Evolutionary conservation across 2,329 filamentous ascomycete genomes (phyloP).

Genomic region (Raffaelea arxii): DNA sequence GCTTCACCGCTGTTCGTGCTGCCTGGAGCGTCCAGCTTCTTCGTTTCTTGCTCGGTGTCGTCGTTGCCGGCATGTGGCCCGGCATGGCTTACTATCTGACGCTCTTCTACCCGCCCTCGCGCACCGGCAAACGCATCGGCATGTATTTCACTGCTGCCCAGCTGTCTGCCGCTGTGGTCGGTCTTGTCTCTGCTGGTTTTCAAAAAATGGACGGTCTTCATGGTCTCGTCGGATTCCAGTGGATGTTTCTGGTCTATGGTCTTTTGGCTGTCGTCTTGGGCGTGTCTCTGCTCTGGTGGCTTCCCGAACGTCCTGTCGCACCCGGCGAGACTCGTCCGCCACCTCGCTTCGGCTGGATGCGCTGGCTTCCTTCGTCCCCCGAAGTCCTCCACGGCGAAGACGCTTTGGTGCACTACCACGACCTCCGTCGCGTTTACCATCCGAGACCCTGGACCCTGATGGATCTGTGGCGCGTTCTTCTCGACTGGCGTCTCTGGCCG

Average conservation of each 20-base stretch:
- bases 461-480: constrained; percentile 60
- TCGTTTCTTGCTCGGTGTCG: constrained; percentile 72
- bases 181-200: constrained; percentile 82
- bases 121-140: constrained; percentile 80
- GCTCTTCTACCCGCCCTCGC: constrained; percentile 79
- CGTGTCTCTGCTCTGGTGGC: constrained; percentile 73
- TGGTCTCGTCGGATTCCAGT: constrained; percentile 73
- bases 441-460: constrained; percentile 60
- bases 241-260: constrained; percentile 90
- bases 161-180: constrained; percentile 80
- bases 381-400: constrained; percentile 71
- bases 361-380: constrained; percentile 57
- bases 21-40: constrained; percentile 87
- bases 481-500: constrained; percentile 86
- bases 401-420: constrained; percentile 71
- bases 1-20: constrained; percentile 70
- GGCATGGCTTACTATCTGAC: constrained; percentile 92
- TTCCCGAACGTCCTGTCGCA: constrained; percentile 70
- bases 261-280: constrained; percentile 65
- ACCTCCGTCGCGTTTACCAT: constrained; percentile 73
- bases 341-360: constrained; percentile 39
- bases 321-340: constrained; percentile 53
- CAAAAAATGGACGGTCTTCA: constrained; percentile 77
- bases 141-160: constrained; percentile 81
- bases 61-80: constrained; percentile 91